Conservation (phyloP, 768 basidiomycete species). For the Ramaria sp. region DNA sequence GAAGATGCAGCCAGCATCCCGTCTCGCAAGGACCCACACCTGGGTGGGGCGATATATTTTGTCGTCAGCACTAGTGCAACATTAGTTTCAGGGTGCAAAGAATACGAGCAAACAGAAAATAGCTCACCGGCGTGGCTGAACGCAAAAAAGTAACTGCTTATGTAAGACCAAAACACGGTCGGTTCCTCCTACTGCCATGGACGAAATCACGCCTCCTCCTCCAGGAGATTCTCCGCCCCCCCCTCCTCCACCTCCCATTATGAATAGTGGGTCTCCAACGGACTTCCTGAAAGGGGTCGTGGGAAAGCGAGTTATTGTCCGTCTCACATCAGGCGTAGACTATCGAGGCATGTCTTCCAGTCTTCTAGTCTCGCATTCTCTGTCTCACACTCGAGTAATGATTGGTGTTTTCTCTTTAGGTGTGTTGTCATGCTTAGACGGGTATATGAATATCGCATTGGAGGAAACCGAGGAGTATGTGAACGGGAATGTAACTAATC, state of each 20-base stretch:
- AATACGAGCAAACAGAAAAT: not conserved
- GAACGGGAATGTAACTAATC: constrained; percentile 75
- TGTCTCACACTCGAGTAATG: not conserved
- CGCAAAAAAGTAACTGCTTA: not conserved
- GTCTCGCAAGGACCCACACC: not conserved
- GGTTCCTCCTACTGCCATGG: not conserved
- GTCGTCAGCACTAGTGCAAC: not conserved
- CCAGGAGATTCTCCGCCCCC: constrained; percentile 28
- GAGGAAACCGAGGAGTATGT: constrained; percentile 97
- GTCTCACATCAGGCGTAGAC: constrained; percentile 86
- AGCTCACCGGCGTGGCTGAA: not conserved
- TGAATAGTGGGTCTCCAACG: constrained; percentile 69
- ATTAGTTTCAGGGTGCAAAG: not conserved
- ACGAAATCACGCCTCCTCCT: constrained; percentile 22
- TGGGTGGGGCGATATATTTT: not conserved
- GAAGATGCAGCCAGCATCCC: not conserved
- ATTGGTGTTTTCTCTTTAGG: constrained; percentile 34
- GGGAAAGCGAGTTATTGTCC: constrained; percentile 89
- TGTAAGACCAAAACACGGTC: not conserved
- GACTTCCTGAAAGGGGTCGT: constrained; percentile 94
- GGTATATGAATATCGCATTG: constrained; percentile 98
- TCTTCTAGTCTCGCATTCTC: not conserved
- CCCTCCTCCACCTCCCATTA: constrained; percentile 37
- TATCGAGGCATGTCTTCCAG: constrained; percentile 58
- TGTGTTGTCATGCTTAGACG: constrained; percentile 87